Evolutionary conservation across 2,329 filamentous ascomycete genomes (phyloP).

Genomic region (Zymoseptoria ardabiliae): DNA sequence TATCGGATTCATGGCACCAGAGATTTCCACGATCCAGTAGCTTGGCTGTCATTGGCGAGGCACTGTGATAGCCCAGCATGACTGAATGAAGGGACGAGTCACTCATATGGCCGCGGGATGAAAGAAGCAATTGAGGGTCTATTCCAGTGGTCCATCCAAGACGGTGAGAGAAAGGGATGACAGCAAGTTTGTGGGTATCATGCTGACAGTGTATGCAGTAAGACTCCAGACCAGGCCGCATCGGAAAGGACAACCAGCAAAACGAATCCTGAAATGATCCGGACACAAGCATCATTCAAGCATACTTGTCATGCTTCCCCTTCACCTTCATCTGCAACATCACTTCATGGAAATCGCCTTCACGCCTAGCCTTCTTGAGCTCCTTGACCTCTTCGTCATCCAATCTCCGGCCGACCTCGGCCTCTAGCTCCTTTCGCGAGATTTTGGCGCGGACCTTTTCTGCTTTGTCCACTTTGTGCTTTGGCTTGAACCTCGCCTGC

Average conservation of each 20-base stretch:
- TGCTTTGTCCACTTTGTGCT: constrained; percentile 69
- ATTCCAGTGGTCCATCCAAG: too few species aligned
- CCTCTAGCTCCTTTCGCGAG: constrained; percentile 59
- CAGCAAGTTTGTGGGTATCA: neutral
- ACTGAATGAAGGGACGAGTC: neutral
- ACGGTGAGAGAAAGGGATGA: neutral
- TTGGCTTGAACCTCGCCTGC: constrained; percentile 91
- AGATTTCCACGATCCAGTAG: neutral
- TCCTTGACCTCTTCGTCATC: constrained; percentile 74
- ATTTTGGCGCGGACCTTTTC: constrained; percentile 81
- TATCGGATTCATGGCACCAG: neutral
- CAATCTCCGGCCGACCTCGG: constrained; percentile 24
- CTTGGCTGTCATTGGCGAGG: neutral
- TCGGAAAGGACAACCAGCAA: neutral
- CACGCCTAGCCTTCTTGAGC: constrained; percentile 72
- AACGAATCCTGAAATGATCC: neutral
- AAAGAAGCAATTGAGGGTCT: too few species aligned
- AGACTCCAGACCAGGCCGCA: neutral
- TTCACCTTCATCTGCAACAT: constrained; percentile 83
- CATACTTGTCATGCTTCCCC: constrained; percentile 84
- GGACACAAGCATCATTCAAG: constrained; percentile 19
- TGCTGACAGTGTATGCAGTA: neutral
- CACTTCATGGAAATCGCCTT: constrained; percentile 85
- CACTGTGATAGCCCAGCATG: neutral
- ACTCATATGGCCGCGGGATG: too few species aligned